Evolutionary conservation across 2,329 filamentous ascomycete genomes (phyloP), one percentile per base, ranked within the genome.

Genomic region (Penicillium sp.): DNA sequence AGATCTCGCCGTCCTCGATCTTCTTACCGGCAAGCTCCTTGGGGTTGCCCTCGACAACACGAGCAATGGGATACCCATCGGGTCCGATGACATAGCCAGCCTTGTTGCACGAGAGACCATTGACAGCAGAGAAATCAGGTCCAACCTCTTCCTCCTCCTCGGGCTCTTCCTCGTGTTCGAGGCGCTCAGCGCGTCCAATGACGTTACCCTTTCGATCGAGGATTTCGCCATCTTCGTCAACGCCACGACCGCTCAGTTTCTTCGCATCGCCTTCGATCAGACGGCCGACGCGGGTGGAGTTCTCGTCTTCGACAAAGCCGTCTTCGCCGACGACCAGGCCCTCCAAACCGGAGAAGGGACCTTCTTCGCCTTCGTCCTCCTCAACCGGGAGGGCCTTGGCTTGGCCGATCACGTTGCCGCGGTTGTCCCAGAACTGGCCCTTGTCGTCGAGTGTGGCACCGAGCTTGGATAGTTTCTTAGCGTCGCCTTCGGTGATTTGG

Each of bases 391-490:
- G 64, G 0, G 75, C 72, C 60, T 84, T 78, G 61, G 86, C 83
- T 62, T 82, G 82, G 41, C 86, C 86, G 60, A 88, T 80, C 61
- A 88, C 79, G 43, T 86, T 85, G 45, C 86, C 85, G 46, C 84
- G 81, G 70, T 81, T 84, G 69, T 87, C 85, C 67, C 87, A 79
- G 56, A 88, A 84, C 66, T 88, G 86, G 21, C 86, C 86, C 72
- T 86, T 79, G 58, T 81, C 81, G 62, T 88, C 86, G 25, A 75
- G 71, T 17, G 67, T 64, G 21, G 63, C 67, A 10, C 76, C 77
- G 21, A 73, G 61, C 47, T 73, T 74, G 47, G 74, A 67, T 64
- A 86, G 77, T 72, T 87, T 88, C 76, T 86, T 87, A 58, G 86
- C 81, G 19, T 86, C 83, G 61, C 86, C 87, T 61, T 87, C 84